Conservation (phyloP, 2,329 filamentous ascomycete species). For the Furcasterigmium sp. region DNA sequence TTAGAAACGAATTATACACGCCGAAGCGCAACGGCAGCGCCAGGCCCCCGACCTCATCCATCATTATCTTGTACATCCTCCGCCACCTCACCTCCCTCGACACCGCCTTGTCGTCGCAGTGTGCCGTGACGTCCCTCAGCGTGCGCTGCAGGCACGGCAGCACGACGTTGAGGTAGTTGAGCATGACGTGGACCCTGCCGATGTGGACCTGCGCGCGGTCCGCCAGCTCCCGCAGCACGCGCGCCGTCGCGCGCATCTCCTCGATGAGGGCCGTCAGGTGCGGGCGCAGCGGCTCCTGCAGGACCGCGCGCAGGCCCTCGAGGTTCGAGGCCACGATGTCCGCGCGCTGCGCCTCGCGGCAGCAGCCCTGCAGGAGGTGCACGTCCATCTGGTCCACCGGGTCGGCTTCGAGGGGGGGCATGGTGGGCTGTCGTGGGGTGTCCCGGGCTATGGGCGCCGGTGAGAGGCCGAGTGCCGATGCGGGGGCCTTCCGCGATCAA, state of each 20-base stretch:
- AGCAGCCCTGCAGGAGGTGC: constrained; percentile 47
- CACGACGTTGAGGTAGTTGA: constrained; percentile 51
- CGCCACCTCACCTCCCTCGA: constrained; percentile 48
- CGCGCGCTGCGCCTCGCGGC: constrained; percentile 46
- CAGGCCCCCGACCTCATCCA: constrained; percentile 44
- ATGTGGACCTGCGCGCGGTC: constrained; percentile 48
- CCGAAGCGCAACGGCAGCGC: constrained; percentile 47
- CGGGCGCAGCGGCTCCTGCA: constrained; percentile 38
- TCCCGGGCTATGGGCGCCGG: no score
- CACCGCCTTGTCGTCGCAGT: constrained; percentile 44
- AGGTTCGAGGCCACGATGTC: constrained; percentile 42
- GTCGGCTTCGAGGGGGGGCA: constrained; percentile 9
- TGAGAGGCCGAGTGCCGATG: no score
- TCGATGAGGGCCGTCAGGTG: constrained; percentile 42
- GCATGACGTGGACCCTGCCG: constrained; percentile 41
- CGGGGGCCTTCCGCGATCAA: not conserved
- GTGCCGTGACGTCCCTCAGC: constrained; percentile 45
- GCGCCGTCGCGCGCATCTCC: constrained; percentile 37
- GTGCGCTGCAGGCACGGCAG: constrained; percentile 50
- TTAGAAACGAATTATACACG: constrained; percentile 51
- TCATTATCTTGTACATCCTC: constrained; percentile 52
- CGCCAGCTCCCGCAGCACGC: constrained; percentile 47
- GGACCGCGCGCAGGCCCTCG: constrained; percentile 39
- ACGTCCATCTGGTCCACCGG: constrained; percentile 19
- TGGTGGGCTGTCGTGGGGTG: not conserved